A percentile compares a stretch with the other conserved stretches of the same genome.
phyloP scores from a whole-genome alignment of 2,329 filamentous ascomycete species.

The Botryotinia narcissicola region DNA sequence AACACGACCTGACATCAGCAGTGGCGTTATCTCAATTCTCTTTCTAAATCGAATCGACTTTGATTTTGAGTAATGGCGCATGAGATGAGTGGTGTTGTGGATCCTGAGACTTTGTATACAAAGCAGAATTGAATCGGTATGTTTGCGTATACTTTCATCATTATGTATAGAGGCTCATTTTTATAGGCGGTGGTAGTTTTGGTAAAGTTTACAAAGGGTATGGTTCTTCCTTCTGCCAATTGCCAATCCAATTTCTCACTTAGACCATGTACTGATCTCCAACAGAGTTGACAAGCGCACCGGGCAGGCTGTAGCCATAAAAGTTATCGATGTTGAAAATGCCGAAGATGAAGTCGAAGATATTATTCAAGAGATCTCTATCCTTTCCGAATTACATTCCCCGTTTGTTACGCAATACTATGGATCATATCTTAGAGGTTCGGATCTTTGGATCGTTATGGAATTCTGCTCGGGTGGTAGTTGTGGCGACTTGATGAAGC shows the following conservation, averaged over 20 bases:
- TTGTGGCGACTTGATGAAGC: slow-evolving; percentile 94
- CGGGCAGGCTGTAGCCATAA: slow-evolving; percentile 93
- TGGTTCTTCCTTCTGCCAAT: slow-evolving; percentile 31
- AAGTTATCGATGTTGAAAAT: slow-evolving; percentile 97
- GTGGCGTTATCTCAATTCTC: slow-evolving; percentile 16
- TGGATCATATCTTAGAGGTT: slow-evolving; percentile 93
- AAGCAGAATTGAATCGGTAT: slow-evolving; percentile 87
- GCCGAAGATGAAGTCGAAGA: slow-evolving; percentile 99
- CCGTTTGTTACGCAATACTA: slow-evolving; percentile 98
- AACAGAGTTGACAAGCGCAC: slow-evolving; percentile 84
- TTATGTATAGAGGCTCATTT: slow-evolving; percentile 31
- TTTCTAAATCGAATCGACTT: not conserved
- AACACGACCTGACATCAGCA: slow-evolving; percentile 10
- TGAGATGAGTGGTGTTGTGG: slow-evolving; percentile 54
- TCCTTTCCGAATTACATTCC: slow-evolving; percentile 91
- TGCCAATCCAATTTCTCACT: not conserved
- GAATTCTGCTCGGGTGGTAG: slow-evolving; percentile 97
- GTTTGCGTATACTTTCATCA: slow-evolving; percentile 32
- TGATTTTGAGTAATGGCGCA: slow-evolving; percentile 33
- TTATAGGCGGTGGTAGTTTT: slow-evolving; percentile 87
- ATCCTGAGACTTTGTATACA: slow-evolving; percentile 89
- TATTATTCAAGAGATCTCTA: slow-evolving; percentile 98
- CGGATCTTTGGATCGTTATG: slow-evolving; percentile 99
- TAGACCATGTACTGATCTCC: slow-evolving; percentile 26
- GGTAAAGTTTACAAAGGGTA: slow-evolving; percentile 98